phyloP scores from a whole-genome alignment of 2,329 filamentous ascomycete genomes.

The Diaporthe longicolla region DNA sequence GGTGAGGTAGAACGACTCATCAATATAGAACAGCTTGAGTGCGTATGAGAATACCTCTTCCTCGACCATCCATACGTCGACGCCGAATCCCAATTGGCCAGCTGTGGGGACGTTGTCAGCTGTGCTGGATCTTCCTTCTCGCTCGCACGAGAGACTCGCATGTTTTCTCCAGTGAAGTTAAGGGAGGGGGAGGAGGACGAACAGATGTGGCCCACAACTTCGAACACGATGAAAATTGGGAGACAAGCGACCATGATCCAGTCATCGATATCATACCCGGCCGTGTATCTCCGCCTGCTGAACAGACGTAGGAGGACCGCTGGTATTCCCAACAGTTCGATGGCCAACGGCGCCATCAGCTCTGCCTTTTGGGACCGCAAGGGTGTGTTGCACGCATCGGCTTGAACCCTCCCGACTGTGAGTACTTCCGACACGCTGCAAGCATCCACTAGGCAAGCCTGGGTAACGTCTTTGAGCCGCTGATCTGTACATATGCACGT shows the following conservation, averaged over 20 bases:
- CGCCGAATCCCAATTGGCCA: slow-evolving; percentile 51
- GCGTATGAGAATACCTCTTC: slow-evolving; percentile 48
- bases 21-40: slow-evolving; percentile 53
- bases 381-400: slow-evolving; percentile 52
- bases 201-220: slow-evolving; percentile 53
- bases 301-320: slow-evolving; percentile 56
- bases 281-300: slow-evolving; percentile 51
- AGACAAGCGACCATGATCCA: slow-evolving; percentile 53
- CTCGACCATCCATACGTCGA: slow-evolving; percentile 56
- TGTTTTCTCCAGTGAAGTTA: neutral
- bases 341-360: slow-evolving; percentile 53
- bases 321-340: slow-evolving; percentile 54
- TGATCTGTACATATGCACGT: slow-evolving; percentile 50
- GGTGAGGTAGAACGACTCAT: slow-evolving; percentile 52
- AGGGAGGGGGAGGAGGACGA: slow-evolving; percentile 26
- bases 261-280: slow-evolving; percentile 55
- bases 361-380: slow-evolving; percentile 50
- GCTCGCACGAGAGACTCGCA: too few species aligned
- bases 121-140: neutral
- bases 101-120: slow-evolving; percentile 44
- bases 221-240: slow-evolving; percentile 50
- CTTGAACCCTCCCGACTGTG: slow-evolving; percentile 51
- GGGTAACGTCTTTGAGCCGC: slow-evolving; percentile 42
- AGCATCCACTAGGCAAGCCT: slow-evolving; percentile 46
- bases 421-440: slow-evolving; percentile 48